Evolutionary conservation across 225 moss, liverwort and hornwort genomes (phyloP).

Genomic region (Anthoceros angustus): DNA sequence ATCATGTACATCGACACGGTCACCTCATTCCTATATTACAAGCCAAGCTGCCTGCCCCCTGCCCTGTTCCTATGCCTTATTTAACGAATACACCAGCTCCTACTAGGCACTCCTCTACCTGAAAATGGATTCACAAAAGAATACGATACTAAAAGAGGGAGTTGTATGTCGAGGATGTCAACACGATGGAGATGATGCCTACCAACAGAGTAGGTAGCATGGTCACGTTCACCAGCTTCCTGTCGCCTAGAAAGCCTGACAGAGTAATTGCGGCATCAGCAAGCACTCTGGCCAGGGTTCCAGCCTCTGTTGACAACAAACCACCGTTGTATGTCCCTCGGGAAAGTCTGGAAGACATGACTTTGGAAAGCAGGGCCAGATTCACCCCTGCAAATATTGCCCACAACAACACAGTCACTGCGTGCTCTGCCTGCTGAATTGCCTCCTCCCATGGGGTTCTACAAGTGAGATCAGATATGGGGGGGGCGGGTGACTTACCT

Average conservation of each 20-base stretch:
- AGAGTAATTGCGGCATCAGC: constrained; percentile 62
- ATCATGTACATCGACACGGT: too few species aligned
- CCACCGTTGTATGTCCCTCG: constrained; percentile 82
- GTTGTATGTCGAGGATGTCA: constrained; percentile 48
- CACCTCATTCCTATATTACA: too few species aligned
- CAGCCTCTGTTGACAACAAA: constrained; percentile 71
- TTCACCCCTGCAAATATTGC: constrained; percentile 57
- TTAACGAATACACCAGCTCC: too few species aligned
- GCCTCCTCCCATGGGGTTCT: neutral
- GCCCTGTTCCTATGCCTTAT: too few species aligned
- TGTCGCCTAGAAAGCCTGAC: constrained; percentile 33
- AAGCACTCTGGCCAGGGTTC: constrained; percentile 64
- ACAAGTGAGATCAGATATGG: neutral
- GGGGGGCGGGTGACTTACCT: constrained; percentile 22
- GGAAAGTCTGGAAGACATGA: constrained; percentile 61
- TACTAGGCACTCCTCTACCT: too few species aligned
- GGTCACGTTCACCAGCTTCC: constrained; percentile 39
- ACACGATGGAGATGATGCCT: constrained; percentile 26
- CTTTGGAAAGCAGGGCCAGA: constrained; percentile 54
- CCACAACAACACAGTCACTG: neutral
- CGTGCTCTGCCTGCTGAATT: neutral
- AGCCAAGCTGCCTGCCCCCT: too few species aligned
- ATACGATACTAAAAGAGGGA: constrained; percentile 38
- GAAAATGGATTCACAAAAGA: too few species aligned
- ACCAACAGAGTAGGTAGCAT: constrained; percentile 46